Base-by-base conservation (phyloP, 73 alveolate genomes). In the Tetrahymena malaccensis region DNA sequence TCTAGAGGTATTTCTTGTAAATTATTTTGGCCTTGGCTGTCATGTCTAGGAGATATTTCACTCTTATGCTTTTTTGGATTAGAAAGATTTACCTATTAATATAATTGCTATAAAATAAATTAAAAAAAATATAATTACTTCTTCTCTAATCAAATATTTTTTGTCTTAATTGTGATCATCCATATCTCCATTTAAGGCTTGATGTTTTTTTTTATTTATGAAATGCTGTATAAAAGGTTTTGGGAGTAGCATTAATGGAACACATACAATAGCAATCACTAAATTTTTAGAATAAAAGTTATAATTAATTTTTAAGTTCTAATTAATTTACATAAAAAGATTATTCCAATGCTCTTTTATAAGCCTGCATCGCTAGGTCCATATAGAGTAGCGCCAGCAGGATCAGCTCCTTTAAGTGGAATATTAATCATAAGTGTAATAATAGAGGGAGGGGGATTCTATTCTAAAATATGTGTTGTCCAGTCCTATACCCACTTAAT, bases 181-280 rank as follows among this genome's bases (percentile, higher is more conserved):
- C 38, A 19, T 1, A 15, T 55, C 21, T 17, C 43, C 35, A 44
- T 85, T 55, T 27, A 85, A 43, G 35, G 43, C 85, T 43, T 35
- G 95, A 96, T 94, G 97, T 94, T 37, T 94, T 98, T 94, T 94
- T 58, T 57, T 97, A 56, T 70, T 85, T 35, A 44, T 27, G 40
- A 55, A 50, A 83, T 97, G 96, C 40, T 97, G 95, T 25, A 96
- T 94, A 10, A 97, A 58, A 31, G 99, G 99, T 96, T 99, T 99
- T 7, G 97, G 98, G 7, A 98, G 94, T 56, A 99, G 99, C 98
- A 99, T 99, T 94, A 98, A 35, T 1, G 99, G 99, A 10, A 98
- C 98, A 84, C 99, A 98, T 25, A 98, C 98, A 40, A 99, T 96
- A 85, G 97, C 89, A 19, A 27, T 70, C 34, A 70, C 40, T 70